A percentile compares a stretch with the other conserved stretches of the same genome.
phyloP scores from a whole-genome alignment of 1,284 basidiomycete genomes.

The Rhodofomes roseus region DNA sequence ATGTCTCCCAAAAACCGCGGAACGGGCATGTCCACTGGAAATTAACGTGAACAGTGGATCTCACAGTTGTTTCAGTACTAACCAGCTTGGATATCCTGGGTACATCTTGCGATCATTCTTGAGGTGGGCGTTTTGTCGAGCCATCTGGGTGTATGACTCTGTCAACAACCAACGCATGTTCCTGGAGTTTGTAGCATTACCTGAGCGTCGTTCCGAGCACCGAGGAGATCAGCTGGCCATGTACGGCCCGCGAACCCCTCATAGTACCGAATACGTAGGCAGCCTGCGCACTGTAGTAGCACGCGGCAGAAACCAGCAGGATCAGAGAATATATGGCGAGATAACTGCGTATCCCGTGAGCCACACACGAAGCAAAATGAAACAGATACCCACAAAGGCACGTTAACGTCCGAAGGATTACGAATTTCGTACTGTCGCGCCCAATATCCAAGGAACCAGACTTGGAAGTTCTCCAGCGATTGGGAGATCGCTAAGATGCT shows the following conservation, averaged over 20 bases:
- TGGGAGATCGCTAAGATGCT: conserved; percentile 20
- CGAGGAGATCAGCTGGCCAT: conserved; percentile 49
- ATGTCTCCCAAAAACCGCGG: conserved; percentile 21
- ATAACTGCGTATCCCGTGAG: conserved; percentile 27
- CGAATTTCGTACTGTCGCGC: conserved; percentile 29
- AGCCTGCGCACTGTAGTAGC: conserved; percentile 26
- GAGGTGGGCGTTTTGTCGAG: conserved; percentile 56
- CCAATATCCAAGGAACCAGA: conserved; percentile 30
- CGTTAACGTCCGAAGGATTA: conserved; percentile 21
- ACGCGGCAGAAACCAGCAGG: conserved; percentile 26
- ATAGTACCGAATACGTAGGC: conserved; percentile 38
- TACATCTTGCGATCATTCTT: conserved; percentile 55
- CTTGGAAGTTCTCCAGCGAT: conserved; percentile 10
- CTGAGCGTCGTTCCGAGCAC: conserved; percentile 41
- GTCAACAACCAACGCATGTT: conserved; percentile 12
- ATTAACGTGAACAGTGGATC: background rate
- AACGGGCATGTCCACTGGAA: conserved; percentile 32
- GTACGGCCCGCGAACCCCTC: conserved; percentile 56
- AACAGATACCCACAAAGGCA: conserved; percentile 16
- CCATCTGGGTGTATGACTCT: conserved; percentile 30
- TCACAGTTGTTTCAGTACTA: background rate
- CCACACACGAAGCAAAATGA: background rate
- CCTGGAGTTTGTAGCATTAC: conserved; percentile 11
- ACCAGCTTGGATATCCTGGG: conserved; percentile 50
- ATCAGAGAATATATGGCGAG: conserved; percentile 41